Percentiles rank a stretch among this genome's conserved stretches.
phyloP scores from a whole-genome alignment of 805 yeast genomes.

The Barnettozyma populi region DNA sequence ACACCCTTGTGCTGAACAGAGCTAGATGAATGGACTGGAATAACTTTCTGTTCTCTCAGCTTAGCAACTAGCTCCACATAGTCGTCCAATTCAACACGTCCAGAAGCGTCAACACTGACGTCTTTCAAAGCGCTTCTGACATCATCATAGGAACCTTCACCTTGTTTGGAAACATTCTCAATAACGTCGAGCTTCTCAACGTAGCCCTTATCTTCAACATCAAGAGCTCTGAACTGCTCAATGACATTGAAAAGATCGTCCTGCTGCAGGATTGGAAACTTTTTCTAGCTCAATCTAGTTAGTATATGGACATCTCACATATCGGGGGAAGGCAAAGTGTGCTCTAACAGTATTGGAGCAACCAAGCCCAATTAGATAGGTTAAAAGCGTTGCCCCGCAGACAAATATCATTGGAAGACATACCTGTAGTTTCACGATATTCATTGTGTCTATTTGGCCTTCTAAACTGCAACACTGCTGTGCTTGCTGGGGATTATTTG shows the following conservation, averaged over 20 bases:
- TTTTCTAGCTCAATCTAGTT: constrained; percentile 43
- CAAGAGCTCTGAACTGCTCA: constrained; percentile 82
- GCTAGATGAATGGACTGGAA: constrained; percentile 27
- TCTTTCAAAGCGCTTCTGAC: constrained; percentile 90
- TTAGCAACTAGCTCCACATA: constrained; percentile 82
- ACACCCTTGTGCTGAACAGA: constrained; percentile 42
- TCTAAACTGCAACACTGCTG: neutral
- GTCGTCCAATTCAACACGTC: constrained; percentile 94
- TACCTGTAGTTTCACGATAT: constrained; percentile 59
- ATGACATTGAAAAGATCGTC: constrained; percentile 80
- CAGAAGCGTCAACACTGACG: constrained; percentile 93
- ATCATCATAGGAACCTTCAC: constrained; percentile 81
- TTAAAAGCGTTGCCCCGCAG: neutral
- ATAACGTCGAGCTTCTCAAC: constrained; percentile 88
- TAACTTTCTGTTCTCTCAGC: constrained; percentile 48
- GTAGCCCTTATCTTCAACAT: constrained; percentile 89
- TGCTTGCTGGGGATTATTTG: neutral
- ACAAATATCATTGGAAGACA: constrained; percentile 20
- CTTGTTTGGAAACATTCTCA: constrained; percentile 72
- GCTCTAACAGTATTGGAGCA: neutral
- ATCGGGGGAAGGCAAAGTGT: neutral
- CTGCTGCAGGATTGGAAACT: constrained; percentile 80
- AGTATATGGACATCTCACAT: constrained; percentile 2
- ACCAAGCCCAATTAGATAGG: neutral
- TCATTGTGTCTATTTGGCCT: constrained; percentile 34